phyloP scores from a whole-genome alignment of 192 early-diverging fungal species.

The Helicostylum pulchrum region DNA sequence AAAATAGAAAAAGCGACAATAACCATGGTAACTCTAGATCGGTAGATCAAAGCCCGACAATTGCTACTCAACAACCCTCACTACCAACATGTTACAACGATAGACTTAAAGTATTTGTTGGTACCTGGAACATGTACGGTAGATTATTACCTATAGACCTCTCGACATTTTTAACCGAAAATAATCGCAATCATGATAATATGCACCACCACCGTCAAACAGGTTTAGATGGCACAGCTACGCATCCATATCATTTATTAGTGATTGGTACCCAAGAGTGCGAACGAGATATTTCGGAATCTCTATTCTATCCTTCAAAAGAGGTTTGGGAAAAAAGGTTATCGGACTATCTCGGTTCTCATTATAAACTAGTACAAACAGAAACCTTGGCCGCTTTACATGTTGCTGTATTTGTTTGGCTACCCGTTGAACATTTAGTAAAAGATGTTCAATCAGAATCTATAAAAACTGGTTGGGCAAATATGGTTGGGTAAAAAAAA shows the following conservation, averaged over 20 bases:
- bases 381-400: conserved; percentile 54
- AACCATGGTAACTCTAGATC: background rate
- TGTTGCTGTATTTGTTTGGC: conserved; percentile 48
- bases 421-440: conserved; percentile 36
- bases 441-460: conserved; percentile 27
- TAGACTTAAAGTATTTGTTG: conserved; percentile 52
- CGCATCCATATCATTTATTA: conserved; percentile 48
- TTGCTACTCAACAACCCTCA: background rate
- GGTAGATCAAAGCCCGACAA: background rate
- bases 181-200: background rate
- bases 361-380: conserved; percentile 44
- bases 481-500: conserved; percentile 30
- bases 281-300: conserved; percentile 50
- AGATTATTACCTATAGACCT: conserved; percentile 37
- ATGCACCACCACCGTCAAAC: background rate
- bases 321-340: conserved; percentile 44
- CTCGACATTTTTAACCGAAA: conserved; percentile 34
- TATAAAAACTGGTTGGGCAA: conserved; percentile 33
- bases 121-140: conserved; percentile 59
- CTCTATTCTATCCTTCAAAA: conserved; percentile 51
- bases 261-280: conserved; percentile 58
- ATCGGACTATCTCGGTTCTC: conserved; percentile 32
- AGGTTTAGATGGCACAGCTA: conserved; percentile 6
- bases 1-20: background rate
- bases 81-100: conserved; percentile 5